These are phyloP conservation scores for Coemansia guatemalensis DNA, from an alignment of 192 early-diverging fungal genomes.

Conservation along the genomic window DNA sequence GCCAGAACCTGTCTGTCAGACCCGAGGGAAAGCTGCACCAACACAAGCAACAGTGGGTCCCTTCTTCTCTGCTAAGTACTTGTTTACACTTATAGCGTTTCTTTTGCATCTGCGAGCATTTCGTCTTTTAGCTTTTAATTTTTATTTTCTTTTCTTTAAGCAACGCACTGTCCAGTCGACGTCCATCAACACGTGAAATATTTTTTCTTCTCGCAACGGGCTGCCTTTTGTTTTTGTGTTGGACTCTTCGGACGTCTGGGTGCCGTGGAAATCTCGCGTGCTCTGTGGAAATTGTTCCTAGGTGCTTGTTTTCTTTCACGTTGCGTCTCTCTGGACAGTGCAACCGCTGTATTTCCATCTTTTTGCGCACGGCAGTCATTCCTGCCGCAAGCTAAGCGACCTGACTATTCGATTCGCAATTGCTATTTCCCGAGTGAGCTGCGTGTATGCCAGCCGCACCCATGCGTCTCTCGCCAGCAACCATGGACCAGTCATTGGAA, in stretches of 20 bases:
- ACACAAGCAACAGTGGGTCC: too few relatives aligned
- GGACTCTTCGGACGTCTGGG: constrained; percentile 1
- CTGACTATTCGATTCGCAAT: background rate
- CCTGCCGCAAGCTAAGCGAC: background rate
- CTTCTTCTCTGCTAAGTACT: background rate
- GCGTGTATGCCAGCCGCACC: constrained; percentile 8
- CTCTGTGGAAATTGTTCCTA: background rate
- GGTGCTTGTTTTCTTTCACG: background rate
- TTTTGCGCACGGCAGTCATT: background rate
- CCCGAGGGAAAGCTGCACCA: background rate
- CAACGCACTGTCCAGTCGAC: background rate
- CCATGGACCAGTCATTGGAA: constrained; percentile 20
- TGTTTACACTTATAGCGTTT: constrained; percentile 4
- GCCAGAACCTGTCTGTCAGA: background rate
- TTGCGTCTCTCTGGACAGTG: background rate
- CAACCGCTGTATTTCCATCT: background rate
- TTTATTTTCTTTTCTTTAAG: background rate
- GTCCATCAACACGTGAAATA: background rate
- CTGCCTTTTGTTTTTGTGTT: background rate
- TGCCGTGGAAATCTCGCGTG: background rate
- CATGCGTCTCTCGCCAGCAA: constrained; percentile 26
- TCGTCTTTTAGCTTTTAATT: constrained; percentile 1
- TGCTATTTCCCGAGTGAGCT: background rate
- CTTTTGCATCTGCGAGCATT: constrained; percentile 17
- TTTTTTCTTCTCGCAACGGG: background rate